Base-by-base conservation (phyloP, 2,329 filamentous ascomycete species). In the Didymella pomorum region DNA sequence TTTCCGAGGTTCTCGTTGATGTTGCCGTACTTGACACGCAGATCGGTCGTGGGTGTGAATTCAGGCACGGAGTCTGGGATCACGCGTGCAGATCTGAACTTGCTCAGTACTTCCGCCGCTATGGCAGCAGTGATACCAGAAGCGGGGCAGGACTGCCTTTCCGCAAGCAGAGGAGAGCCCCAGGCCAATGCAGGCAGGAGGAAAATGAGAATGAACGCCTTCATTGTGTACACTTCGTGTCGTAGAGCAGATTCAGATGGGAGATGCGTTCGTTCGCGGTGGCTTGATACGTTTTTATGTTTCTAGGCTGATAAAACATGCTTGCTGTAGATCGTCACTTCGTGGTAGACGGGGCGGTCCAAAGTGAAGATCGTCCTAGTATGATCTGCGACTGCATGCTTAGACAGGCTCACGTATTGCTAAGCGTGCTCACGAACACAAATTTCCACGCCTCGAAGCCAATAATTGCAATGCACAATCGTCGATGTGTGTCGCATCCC, bases 1-100 rank as follows among this genome's bases (percentile, higher is more conserved):
- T 58, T 58, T 16, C 48, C 55, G 26, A 48, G 51, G 16, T 54
- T 46, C 21, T 50, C 26, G 18, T 57, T 48, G 48, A 58, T 57
- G 49, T 33, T 49, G 37, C 44, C 43, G 25, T 57, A 48, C 8
- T 43, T 31, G 42, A 52, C 48, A 25, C 28, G 42, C 12, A 57
- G 35, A 12, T 57, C 54, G n/a, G 54, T 52, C 3, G 54, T 57
- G 20, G 47, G 54, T 29, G 42, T 37, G 26, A 57, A 29, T 1
- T 48, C 35, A n/a, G 54, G 48, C 25, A 52, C 54, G 2, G 43
- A 51, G 29, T 57, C 54, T 14, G 48, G 23, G 26, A 44, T 43
- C 3, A 57, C 48, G 10, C 35, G 29, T 14, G 25, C 18, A 12
- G 31, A 20, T 28, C 20, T 35, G 28, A 52, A 52, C 12, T 37